Percentiles rank a stretch among this genome's conserved stretches.
These are phyloP conservation scores for Metschnikowia amazonensis DNA, from an alignment of 805 yeast species.

Conservation along the genomic window DNA sequence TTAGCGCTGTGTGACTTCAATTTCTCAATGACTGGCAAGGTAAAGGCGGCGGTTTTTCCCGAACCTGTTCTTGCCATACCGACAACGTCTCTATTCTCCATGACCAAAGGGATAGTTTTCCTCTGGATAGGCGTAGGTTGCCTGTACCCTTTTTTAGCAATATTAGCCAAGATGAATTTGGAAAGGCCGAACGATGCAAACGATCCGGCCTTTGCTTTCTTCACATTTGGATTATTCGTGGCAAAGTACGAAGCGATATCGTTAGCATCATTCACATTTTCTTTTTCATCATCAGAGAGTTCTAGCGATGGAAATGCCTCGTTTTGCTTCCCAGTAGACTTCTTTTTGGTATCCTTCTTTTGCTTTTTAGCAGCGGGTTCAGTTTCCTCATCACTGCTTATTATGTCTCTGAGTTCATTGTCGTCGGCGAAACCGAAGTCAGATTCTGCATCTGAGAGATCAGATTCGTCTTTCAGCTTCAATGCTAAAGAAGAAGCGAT, in stretches of 20 bases:
- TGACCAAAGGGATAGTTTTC: constrained; percentile 85
- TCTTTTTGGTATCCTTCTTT: constrained; percentile 21
- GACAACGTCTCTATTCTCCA: constrained; percentile 88
- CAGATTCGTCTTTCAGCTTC: constrained; percentile 33
- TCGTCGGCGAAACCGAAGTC: constrained; percentile 11
- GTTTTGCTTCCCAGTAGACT: constrained; percentile 12
- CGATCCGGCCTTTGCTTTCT: constrained; percentile 71
- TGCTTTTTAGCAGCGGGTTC: constrained; percentile 28
- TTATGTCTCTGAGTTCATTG: constrained; percentile 38
- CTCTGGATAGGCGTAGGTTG: constrained; percentile 98
- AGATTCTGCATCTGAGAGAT: constrained; percentile 13
- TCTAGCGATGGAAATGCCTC: constrained; percentile 47
- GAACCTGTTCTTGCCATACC: constrained; percentile 99
- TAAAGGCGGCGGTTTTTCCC: constrained; percentile 97
- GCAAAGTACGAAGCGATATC: constrained; percentile 45
- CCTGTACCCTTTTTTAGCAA: constrained; percentile 79
- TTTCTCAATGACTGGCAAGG: constrained; percentile 83
- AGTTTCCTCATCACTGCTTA: constrained; percentile 43
- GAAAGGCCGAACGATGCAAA: constrained; percentile 90
- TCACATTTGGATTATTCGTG: constrained; percentile 40
- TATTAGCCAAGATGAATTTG: constrained; percentile 62
- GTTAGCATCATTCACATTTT: constrained; percentile 35
- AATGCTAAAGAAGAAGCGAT: constrained; percentile 60
- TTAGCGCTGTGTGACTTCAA: constrained; percentile 79
- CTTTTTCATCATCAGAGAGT: constrained; percentile 45